A percentile compares a stretch with the other conserved stretches of the same genome.
These are phyloP conservation scores for Neolentinus lepideus DNA, from an alignment of 1,284 basidiomycete species.

Conservation along the genomic window DNA sequence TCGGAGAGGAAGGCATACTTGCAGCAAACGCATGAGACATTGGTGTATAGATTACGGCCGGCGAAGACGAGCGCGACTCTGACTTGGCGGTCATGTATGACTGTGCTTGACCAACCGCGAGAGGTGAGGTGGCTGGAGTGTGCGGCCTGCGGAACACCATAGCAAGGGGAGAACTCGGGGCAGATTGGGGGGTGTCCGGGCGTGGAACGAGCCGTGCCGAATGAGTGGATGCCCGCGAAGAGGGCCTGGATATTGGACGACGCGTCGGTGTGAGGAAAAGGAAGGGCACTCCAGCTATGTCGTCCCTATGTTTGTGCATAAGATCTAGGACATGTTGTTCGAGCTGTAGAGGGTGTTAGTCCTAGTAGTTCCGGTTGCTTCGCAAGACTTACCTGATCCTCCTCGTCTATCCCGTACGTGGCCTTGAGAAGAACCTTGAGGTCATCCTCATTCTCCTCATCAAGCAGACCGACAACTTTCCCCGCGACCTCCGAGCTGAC, in stretches of 20 bases:
- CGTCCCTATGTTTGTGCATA: constrained; percentile 83
- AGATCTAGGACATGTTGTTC: constrained; percentile 77
- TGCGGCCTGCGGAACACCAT: constrained; percentile 70
- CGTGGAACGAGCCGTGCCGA: constrained; percentile 55
- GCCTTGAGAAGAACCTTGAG: constrained; percentile 71
- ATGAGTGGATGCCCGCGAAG: constrained; percentile 70
- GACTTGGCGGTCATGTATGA: constrained; percentile 56
- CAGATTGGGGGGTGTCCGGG: constrained; percentile 68
- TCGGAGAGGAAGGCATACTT: constrained; percentile 53
- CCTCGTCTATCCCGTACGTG: constrained; percentile 67
- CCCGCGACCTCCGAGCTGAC: constrained; percentile 55
- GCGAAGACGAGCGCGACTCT: constrained; percentile 62
- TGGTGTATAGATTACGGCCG: constrained; percentile 51
- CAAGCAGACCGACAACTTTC: constrained; percentile 64
- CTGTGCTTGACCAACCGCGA: constrained; percentile 43
- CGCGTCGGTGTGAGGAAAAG: constrained; percentile 72
- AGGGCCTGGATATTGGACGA: constrained; percentile 73
- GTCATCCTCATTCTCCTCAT: constrained; percentile 80
- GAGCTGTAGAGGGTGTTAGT: constrained; percentile 33
- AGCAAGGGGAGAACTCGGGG: constrained; percentile 61
- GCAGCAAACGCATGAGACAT: constrained; percentile 50
- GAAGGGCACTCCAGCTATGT: constrained; percentile 76
- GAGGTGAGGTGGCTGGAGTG: constrained; percentile 66
- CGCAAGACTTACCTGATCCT: constrained; percentile 48
- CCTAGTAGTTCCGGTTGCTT: background rate